A percentile compares a stretch with the other conserved stretches of the same genome.
Conservation (phyloP, 768 basidiomycete species). For the Pleurotus citrinopileatus region DNA sequence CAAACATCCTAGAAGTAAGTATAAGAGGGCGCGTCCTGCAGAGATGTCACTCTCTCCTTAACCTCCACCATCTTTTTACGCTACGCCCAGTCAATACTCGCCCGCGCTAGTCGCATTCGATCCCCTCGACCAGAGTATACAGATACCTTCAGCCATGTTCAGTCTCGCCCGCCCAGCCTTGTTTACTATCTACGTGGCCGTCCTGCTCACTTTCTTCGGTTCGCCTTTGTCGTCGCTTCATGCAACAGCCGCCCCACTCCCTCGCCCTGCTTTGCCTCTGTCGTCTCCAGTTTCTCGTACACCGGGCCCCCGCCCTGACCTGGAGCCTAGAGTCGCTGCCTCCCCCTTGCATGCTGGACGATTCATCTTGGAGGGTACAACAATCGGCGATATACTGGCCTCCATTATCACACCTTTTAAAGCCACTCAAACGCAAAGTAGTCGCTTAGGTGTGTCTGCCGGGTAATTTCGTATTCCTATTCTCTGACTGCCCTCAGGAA, state of each 20-base stretch:
- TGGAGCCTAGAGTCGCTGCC: no score
- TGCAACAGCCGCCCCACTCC: conserved; percentile 36
- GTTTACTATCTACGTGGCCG: conserved; percentile 37
- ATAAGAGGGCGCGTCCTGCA: background rate
- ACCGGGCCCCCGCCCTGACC: no score
- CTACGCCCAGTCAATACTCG: no score
- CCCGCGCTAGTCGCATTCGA: conserved; percentile 26
- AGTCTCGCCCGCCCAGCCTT: conserved; percentile 17
- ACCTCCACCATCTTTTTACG: conserved; percentile 1
- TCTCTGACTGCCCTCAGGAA: background rate
- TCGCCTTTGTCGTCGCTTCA: conserved; percentile 21
- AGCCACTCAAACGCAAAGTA: no score
- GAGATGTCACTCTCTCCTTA: background rate
- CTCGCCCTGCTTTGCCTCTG: conserved; percentile 1
- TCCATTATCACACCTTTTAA: no score
- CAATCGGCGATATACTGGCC: no score
- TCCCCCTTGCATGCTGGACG: no score
- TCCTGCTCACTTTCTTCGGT: conserved; percentile 33
- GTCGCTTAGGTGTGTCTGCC: no score
- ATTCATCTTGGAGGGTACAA: no score
- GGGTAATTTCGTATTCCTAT: no score
- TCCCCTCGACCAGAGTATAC: conserved; percentile 17
- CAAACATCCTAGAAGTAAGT: conserved; percentile 10
- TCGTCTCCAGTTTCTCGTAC: no score
- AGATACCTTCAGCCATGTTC: background rate